These are phyloP conservation scores for Picea glauca DNA, from an alignment of 75 land plant species.

Conservation along the genomic window DNA sequence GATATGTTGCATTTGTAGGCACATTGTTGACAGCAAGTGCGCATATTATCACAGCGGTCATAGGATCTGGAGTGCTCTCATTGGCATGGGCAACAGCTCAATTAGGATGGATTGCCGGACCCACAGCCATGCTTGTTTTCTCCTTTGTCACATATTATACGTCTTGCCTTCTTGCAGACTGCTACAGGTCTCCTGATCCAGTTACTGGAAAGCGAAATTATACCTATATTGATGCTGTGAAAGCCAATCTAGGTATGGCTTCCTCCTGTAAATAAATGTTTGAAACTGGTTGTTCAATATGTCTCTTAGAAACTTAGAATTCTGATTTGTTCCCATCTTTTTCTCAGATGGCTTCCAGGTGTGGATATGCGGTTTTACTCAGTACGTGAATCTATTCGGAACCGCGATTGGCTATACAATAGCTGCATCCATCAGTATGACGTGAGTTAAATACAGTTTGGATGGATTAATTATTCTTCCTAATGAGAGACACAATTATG, in stretches of 20 bases:
- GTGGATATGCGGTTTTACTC: constrained; percentile 44
- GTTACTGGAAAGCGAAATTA: constrained; percentile 71
- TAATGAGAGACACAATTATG: neutral
- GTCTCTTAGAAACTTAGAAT: neutral
- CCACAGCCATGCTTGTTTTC: constrained; percentile 48
- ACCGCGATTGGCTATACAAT: constrained; percentile 70
- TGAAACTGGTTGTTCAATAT: neutral
- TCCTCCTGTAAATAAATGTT: neutral
- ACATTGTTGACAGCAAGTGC: constrained; percentile 72
- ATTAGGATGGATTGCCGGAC: constrained; percentile 83
- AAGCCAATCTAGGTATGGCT: constrained; percentile 18
- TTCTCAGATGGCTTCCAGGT: constrained; percentile 34
- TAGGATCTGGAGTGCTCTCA: constrained; percentile 77
- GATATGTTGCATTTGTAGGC: constrained; percentile 15
- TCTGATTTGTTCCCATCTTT: neutral
- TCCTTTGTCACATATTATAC: constrained; percentile 57
- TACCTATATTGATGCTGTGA: constrained; percentile 72
- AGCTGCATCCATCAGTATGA: constrained; percentile 74
- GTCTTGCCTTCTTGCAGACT: constrained; percentile 63
- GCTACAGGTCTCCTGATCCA: constrained; percentile 63
- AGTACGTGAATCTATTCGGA: constrained; percentile 57
- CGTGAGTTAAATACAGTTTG: constrained; percentile 26
- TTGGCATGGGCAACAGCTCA: constrained; percentile 85
- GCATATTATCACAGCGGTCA: constrained; percentile 78
- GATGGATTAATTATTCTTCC: neutral